A percentile compares a stretch with the other conserved stretches of the same genome.
Conservation (phyloP, 129 eudicot genomes). For the Gnaphalium uliginosum region DNA sequence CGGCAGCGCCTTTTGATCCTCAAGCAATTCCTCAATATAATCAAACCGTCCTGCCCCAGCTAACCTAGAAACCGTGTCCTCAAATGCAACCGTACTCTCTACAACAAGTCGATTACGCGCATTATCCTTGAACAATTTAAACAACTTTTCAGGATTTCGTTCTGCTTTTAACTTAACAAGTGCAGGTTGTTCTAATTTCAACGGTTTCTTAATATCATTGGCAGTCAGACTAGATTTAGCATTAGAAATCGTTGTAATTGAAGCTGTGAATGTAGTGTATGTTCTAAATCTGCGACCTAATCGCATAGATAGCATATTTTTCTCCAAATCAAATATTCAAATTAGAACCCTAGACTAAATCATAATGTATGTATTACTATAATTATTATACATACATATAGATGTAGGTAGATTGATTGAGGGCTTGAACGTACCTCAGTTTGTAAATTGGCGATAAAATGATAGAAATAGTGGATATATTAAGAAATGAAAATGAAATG, state of each 20-base stretch:
- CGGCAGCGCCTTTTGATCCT: slow-evolving; percentile 71
- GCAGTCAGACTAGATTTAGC: slow-evolving; percentile 20
- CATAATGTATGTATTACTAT: background rate
- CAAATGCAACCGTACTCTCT: slow-evolving; percentile 69
- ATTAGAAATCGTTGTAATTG: slow-evolving; percentile 8
- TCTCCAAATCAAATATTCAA: slow-evolving; percentile 10
- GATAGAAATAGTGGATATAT: slow-evolving; percentile 1
- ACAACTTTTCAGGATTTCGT: slow-evolving; percentile 71
- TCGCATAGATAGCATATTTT: slow-evolving; percentile 38
- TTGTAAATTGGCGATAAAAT: slow-evolving; percentile 10
- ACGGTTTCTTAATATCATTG: slow-evolving; percentile 31
- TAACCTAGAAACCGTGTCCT: slow-evolving; percentile 66
- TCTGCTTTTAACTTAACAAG: slow-evolving; percentile 61
- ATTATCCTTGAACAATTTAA: slow-evolving; percentile 63
- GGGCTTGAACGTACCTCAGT: slow-evolving; percentile 24
- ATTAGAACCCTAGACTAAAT: slow-evolving; percentile 21
- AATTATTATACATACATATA: background rate
- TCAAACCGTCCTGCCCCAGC: slow-evolving; percentile 77
- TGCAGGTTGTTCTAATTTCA: slow-evolving; percentile 55
- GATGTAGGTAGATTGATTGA: background rate
- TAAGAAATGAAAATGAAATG: slow-evolving; percentile 10
- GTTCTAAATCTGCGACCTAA: slow-evolving; percentile 34
- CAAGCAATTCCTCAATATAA: slow-evolving; percentile 73
- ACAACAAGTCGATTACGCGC: slow-evolving; percentile 58
- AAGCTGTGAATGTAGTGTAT: slow-evolving; percentile 17